phyloP scores from a whole-genome alignment of 495 filamentous ascomycete genomes.

The Tuber calosporum region DNA sequence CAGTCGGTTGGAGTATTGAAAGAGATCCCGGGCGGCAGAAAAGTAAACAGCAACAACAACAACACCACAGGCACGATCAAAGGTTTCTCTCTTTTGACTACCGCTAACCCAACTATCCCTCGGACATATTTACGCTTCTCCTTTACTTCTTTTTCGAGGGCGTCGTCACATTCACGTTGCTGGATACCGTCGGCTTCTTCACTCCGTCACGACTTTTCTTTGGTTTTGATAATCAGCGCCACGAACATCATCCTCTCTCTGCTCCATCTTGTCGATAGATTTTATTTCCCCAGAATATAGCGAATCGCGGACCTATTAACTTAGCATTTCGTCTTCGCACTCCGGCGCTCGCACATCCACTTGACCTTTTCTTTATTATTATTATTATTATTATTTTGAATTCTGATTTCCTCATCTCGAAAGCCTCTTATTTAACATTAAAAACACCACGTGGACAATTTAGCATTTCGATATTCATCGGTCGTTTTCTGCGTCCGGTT shows the following conservation, averaged over 20 bases:
- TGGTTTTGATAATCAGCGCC: slow-evolving; percentile 40
- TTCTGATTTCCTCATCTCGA: slow-evolving; percentile 10
- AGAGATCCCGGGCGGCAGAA: slow-evolving; percentile 1
- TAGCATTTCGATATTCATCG: slow-evolving; percentile 15
- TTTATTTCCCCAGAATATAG: slow-evolving; percentile 18
- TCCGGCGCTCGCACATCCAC: slow-evolving; percentile 23
- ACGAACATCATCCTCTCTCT: slow-evolving; percentile 27
- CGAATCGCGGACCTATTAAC: slow-evolving; percentile 43
- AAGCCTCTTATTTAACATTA: slow-evolving; percentile 14
- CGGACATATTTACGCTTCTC: slow-evolving; percentile 20
- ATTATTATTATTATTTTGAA: slow-evolving; percentile 14
- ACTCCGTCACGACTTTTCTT: slow-evolving; percentile 30
- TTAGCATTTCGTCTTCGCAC: slow-evolving; percentile 40
- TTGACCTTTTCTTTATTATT: slow-evolving; percentile 15
- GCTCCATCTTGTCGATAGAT: slow-evolving; percentile 24
- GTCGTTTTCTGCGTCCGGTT: background rate
- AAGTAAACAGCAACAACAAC: slow-evolving; percentile 3
- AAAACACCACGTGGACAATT: slow-evolving; percentile 18
- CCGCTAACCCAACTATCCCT: slow-evolving; percentile 20
- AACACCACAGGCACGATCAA: background rate
- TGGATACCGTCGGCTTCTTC: slow-evolving; percentile 32
- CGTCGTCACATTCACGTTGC: slow-evolving; percentile 13
- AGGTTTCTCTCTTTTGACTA: slow-evolving; percentile 21
- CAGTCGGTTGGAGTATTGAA: slow-evolving; percentile 14
- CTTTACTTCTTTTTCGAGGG: slow-evolving; percentile 12